Percentiles rank a stretch among this genome's conserved stretches.
Evolutionary conservation across 768 basidiomycete species (phyloP).

Genomic region (Grammothele lineata): DNA sequence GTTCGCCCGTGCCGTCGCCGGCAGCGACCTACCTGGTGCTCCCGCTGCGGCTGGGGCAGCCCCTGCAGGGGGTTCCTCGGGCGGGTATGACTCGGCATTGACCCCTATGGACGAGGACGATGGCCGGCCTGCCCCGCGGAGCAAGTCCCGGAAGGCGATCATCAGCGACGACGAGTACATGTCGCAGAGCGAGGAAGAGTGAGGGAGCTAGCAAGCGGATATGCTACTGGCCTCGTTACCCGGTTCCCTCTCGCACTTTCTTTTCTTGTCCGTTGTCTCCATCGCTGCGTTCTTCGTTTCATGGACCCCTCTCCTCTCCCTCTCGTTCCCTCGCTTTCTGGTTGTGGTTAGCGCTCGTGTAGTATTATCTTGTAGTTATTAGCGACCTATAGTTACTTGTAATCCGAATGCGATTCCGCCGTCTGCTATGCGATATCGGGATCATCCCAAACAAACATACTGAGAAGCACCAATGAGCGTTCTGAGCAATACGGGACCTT

Average conservation of each 20-base stretch:
- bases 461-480: too few relatives aligned
- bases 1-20: slow-evolving; percentile 59
- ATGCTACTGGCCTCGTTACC: too few relatives aligned
- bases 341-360: neutral
- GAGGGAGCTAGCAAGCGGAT: slow-evolving; percentile 6
- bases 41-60: slow-evolving; percentile 36
- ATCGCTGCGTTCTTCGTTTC: too few relatives aligned
- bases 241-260: too few relatives aligned
- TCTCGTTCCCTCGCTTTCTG: too few relatives aligned
- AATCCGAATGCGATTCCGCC: slow-evolving; percentile 4
- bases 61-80: slow-evolving; percentile 18
- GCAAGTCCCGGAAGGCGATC: slow-evolving; percentile 65
- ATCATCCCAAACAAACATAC: too few relatives aligned
- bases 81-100: slow-evolving; percentile 60
- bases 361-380: slow-evolving; percentile 17
- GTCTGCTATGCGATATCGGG: too few relatives aligned
- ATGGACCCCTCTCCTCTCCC: too few relatives aligned
- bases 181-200: slow-evolving; percentile 75
- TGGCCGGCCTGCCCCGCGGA: slow-evolving; percentile 47
- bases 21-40: slow-evolving; percentile 74
- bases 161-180: slow-evolving; percentile 64
- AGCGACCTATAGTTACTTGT: slow-evolving; percentile 4
- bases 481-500: too few relatives aligned
- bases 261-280: too few relatives aligned
- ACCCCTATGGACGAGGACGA: slow-evolving; percentile 84